These are phyloP conservation scores for Parietaria judaica DNA, from an alignment of 306 rosid species.

Conservation along the genomic window DNA sequence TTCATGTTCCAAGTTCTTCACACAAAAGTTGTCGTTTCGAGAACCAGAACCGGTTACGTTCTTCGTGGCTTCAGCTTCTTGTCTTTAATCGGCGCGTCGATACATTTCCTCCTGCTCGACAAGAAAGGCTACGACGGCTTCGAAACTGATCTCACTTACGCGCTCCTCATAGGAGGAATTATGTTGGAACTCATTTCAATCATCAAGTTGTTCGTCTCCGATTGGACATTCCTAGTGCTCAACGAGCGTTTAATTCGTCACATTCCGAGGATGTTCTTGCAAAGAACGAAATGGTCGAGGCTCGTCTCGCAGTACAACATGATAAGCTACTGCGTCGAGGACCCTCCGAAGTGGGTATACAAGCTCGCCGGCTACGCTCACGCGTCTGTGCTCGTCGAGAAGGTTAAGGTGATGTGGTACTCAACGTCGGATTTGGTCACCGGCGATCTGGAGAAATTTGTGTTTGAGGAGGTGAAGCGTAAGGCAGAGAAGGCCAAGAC, in stretches of 20 bases:
- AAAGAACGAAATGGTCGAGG: constrained; percentile 22
- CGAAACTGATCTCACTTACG: constrained; percentile 7
- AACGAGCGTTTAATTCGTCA: neutral
- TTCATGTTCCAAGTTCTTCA: constrained; percentile 28
- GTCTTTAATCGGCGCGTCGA: neutral
- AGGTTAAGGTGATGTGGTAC: neutral
- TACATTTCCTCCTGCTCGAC: neutral
- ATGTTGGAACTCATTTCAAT: constrained; percentile 3
- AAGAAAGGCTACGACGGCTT: neutral
- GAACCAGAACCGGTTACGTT: neutral
- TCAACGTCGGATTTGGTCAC: neutral
- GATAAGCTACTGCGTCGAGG: constrained; percentile 10
- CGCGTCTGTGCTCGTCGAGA: neutral
- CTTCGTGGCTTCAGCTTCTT: constrained; percentile 1
- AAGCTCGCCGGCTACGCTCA: neutral
- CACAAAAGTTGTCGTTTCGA: constrained; percentile 18
- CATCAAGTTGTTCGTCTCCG: constrained; percentile 6
- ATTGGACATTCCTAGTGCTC: constrained; percentile 8
- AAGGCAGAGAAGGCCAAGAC: neutral
- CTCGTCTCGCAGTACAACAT: constrained; percentile 20
- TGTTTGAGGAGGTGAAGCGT: constrained; percentile 11
- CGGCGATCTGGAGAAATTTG: neutral
- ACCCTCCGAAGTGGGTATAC: neutral
- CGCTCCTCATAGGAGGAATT: constrained; percentile 13
- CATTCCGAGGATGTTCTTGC: constrained; percentile 3